Evolutionary conservation across 139 green algal genomes (phyloP), one percentile per base, ranked within the genome.

Genomic region (Volvox africanus): DNA sequence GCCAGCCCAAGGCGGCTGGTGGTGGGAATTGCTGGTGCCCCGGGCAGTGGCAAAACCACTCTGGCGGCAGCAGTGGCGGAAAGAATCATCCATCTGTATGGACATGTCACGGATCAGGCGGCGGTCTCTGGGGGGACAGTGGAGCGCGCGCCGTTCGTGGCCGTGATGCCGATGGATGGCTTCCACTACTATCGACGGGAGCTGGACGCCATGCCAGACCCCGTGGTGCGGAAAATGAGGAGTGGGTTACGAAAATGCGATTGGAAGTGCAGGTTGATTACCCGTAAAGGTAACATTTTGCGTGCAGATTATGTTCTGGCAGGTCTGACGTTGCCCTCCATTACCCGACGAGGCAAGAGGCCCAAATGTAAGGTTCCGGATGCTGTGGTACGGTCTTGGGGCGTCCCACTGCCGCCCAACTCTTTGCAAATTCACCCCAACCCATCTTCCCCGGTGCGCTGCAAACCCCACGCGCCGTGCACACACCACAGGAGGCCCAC

Each of bases 151-250:
- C 5, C 75, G 3, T 61, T 89, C 22, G 91, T 92, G 33, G 86
- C 75, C 5, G 77, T 93, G 18, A 62, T 94, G 33, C 93, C 89
- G 2, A 93, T 93, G 91, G 89, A 99, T 92, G 97, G 97, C 30
- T 99, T 98, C 80, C 98, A 99, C 88, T 95, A 94, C 30, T 98
- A 96, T 81, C 88, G 92, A 30, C 22, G n/a, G 21, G 93, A 99
- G 93, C 93, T 99, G 36, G 95, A 99, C 88, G 61, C 82, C 1
- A 96, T 99, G 89, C 92, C 93, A 0, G 94, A 99, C 86, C 96
- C 97, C 12, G 35, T 90, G 92, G 93, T 81, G 17, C 44, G 75
- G 18, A 81, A 24, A 35, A 55, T 20, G 5, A 20, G 2, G 28
- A 35, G 71, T 16, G 71, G 9, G 71, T 33, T 16, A 20, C 26